Conservation (phyloP, 2,329 filamentous ascomycete genomes). For the Fusarium mexicanum region DNA sequence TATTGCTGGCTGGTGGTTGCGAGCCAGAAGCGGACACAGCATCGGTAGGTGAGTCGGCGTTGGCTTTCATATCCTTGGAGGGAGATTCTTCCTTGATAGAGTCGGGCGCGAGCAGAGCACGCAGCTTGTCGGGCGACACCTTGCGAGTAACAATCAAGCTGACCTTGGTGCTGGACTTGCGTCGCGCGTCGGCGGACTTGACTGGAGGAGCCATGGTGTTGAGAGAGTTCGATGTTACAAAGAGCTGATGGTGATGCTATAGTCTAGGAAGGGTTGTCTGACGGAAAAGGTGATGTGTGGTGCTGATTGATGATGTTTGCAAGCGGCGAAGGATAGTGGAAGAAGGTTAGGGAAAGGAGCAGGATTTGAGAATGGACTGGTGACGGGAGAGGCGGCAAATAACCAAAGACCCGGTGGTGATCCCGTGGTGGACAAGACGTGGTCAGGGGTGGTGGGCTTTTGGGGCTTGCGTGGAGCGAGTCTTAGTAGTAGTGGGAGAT, state of each 20-base stretch:
- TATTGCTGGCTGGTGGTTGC: slow-evolving; percentile 48
- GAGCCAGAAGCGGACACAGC: slow-evolving; percentile 49
- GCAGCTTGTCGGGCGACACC: slow-evolving; percentile 61
- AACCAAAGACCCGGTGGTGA: slow-evolving; percentile 42
- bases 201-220: slow-evolving; percentile 48
- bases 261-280: slow-evolving; percentile 6
- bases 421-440: slow-evolving; percentile 44
- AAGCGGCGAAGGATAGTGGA: slow-evolving; percentile 16
- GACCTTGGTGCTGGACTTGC: slow-evolving; percentile 51
- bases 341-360: slow-evolving; percentile 24
- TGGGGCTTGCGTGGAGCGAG: slow-evolving; percentile 45
- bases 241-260: slow-evolving; percentile 24
- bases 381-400: slow-evolving; percentile 43
- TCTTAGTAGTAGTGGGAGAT: slow-evolving; percentile 34
- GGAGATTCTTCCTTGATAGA: slow-evolving; percentile 57
- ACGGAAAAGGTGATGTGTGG: background rate
- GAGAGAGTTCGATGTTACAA: slow-evolving; percentile 10
- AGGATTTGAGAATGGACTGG: slow-evolving; percentile 38
- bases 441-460: slow-evolving; percentile 46
- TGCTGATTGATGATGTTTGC: slow-evolving; percentile 13
- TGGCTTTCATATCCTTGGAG: slow-evolving; percentile 50
- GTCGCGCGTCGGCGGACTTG: slow-evolving; percentile 49
- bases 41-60: slow-evolving; percentile 57
- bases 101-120: slow-evolving; percentile 58
- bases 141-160: slow-evolving; percentile 62